Evolutionary conservation across 1,139 yeast genomes (phyloP), one percentile per base, ranked within the genome.

Genomic region (Suzukiozyma palmioleophila): DNA sequence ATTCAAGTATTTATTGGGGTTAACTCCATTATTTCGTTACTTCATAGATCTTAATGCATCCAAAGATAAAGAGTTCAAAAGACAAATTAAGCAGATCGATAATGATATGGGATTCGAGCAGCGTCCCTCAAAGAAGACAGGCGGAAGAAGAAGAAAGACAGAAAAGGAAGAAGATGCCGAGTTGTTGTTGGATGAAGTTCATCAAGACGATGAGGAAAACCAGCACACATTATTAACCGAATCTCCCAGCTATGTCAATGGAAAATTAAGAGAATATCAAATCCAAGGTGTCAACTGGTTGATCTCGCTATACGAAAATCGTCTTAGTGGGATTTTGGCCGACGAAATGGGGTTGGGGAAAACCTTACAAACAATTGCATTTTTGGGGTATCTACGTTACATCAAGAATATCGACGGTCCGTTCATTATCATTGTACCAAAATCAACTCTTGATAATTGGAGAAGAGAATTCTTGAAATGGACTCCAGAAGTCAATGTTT

Each of bases 401-500:
- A 71, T 83, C 43, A 81, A 81, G 49, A 77, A 80, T 35, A 76
- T 86, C n/a, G 81, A 79, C 42, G 98, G 98, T 0, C 98, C 98
- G 0, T 90, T 84, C 56, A 77, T 92, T 37, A 83, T 92, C 21
- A 84, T 90, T 49, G 97, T 90, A 0, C 98, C 98, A 3, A 92
- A 92, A 58, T 87, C 96, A 0, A 92, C 98, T 0, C 67, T 92
- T 43, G 96, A 92, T 58, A 92, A 92, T 60, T 92, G 98, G 98
- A 73, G 87, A 51, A 76, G 97, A 56, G 98, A 92, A 59, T 88
- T 92, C 61, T 79, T 80, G 39, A 83, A 79, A 54, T 92, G 97
- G 97, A 89, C 97, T 0, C 97, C 97, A 0, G 96, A 89, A n/a
- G 94, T 92, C 8, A 81, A 83, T 46, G 89, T 85, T 0, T 72